A percentile compares a stretch with the other conserved stretches of the same genome.
These are phyloP conservation scores for Pichia sp. DNA, from an alignment of 1,139 yeast genomes.

Conservation along the genomic window DNA sequence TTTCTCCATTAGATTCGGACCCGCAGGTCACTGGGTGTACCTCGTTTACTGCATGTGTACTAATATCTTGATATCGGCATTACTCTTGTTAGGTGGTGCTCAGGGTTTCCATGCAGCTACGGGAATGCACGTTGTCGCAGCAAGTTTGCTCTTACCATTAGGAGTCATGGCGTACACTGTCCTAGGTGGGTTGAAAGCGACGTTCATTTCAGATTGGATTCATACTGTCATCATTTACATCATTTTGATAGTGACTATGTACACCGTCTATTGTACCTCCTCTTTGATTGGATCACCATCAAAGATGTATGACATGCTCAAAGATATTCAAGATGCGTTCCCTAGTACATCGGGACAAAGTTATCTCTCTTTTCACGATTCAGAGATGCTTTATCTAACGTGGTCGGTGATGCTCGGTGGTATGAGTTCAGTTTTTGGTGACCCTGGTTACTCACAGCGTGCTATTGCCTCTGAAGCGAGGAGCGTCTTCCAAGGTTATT, in stretches of 20 bases:
- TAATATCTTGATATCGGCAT: constrained; percentile 26
- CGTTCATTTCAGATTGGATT: constrained; percentile 30
- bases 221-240: constrained; percentile 24
- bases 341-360: constrained; percentile 40
- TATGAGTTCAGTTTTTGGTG: constrained; percentile 20
- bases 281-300: constrained; percentile 40
- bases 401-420: constrained; percentile 21
- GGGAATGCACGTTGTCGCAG: constrained; percentile 35
- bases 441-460: constrained; percentile 26
- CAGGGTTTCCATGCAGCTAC: constrained; percentile 33
- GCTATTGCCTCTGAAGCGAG: constrained; percentile 36
- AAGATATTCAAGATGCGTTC: constrained; percentile 21
- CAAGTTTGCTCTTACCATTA: constrained; percentile 35
- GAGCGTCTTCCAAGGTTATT: constrained; percentile 30
- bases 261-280: constrained; percentile 35
- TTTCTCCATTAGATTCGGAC: constrained; percentile 41
- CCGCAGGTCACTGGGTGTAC: constrained; percentile 23
- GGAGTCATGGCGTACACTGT: constrained; percentile 37
- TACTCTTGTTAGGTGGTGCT: constrained; percentile 33
- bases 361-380: constrained; percentile 40
- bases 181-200: constrained; percentile 39
- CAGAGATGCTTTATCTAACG: constrained; percentile 22
- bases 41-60: constrained; percentile 21
- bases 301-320: constrained; percentile 38
- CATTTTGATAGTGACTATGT: constrained; percentile 30